A percentile compares a stretch with the other conserved stretches of the same genome.
phyloP scores from a whole-genome alignment of 345 rosid species.

The Aegle marmelos region DNA sequence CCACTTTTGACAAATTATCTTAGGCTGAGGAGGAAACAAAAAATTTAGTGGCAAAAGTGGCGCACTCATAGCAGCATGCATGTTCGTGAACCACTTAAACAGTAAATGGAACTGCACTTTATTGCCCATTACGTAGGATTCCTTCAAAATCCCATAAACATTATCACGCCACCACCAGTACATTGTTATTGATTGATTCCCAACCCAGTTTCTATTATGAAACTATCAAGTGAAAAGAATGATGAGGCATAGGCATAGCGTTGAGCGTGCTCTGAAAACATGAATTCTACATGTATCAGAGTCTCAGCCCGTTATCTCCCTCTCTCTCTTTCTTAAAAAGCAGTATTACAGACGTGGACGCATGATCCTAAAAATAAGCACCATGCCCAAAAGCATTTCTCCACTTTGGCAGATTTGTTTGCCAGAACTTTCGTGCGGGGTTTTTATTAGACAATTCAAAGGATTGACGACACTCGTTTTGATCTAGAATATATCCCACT shows the following conservation, averaged over 20 bases:
- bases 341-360: not conserved
- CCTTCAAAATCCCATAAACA: not conserved
- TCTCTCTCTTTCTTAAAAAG: not conserved
- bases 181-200: not conserved
- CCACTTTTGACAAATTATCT: not conserved
- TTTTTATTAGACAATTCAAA: not conserved
- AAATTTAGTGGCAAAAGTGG: conserved; percentile 14
- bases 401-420: not conserved
- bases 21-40: not conserved
- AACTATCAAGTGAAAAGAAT: not conserved
- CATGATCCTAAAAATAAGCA: conserved; percentile 4
- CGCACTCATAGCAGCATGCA: conserved; percentile 14
- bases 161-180: not conserved
- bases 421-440: not conserved
- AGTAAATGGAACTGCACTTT: not conserved
- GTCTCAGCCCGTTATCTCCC: not conserved
- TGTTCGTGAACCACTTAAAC: not conserved
- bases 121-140: conserved; percentile 3
- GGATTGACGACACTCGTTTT: not conserved
- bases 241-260: not conserved
- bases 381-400: not conserved
- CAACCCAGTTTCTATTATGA: not conserved
- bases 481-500: no score
- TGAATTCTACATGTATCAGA: not conserved
- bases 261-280: not conserved